Conservation (phyloP, 75 land plant species). For the Pinus taeda region DNA sequence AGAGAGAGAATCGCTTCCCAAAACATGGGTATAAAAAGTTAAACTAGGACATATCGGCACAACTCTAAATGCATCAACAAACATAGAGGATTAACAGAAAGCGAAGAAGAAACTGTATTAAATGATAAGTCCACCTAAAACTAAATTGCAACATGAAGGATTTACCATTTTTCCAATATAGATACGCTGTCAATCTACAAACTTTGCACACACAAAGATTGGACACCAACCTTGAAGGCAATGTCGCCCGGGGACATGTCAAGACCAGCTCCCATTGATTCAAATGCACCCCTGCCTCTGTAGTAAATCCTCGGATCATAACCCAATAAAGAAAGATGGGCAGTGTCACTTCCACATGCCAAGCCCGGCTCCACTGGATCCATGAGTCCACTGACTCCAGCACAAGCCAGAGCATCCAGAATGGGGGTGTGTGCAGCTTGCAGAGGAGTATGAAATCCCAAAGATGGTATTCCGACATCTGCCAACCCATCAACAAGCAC, state of each 20-base stretch:
- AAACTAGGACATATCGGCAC: too few species aligned
- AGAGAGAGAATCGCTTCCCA: too few species aligned
- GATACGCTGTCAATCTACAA: background rate
- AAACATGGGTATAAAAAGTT: too few species aligned
- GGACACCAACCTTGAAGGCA: conserved; percentile 82
- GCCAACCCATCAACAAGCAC: conserved; percentile 90
- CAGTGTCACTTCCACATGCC: conserved; percentile 98
- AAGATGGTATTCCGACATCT: conserved; percentile 78
- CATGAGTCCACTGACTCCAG: conserved; percentile 96
- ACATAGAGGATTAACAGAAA: too few species aligned
- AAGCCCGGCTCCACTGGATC: conserved; percentile 99
- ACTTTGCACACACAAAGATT: background rate
- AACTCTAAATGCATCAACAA: too few species aligned
- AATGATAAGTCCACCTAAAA: too few species aligned
- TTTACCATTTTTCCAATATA: too few species aligned
- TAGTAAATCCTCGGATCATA: conserved; percentile 92
- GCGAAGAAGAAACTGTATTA: too few species aligned
- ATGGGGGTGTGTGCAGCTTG: conserved; percentile 78
- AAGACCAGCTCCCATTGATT: conserved; percentile 98
- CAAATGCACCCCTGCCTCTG: conserved; percentile 96
- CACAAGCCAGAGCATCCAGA: conserved; percentile 91
- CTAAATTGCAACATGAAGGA: too few species aligned
- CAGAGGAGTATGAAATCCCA: conserved; percentile 71
- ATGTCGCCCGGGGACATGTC: conserved; percentile 99
- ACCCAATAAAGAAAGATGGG: conserved; percentile 92